Evolutionary conservation across 1,284 basidiomycete genomes (phyloP).

Genomic region (Coniophora puteana): DNA sequence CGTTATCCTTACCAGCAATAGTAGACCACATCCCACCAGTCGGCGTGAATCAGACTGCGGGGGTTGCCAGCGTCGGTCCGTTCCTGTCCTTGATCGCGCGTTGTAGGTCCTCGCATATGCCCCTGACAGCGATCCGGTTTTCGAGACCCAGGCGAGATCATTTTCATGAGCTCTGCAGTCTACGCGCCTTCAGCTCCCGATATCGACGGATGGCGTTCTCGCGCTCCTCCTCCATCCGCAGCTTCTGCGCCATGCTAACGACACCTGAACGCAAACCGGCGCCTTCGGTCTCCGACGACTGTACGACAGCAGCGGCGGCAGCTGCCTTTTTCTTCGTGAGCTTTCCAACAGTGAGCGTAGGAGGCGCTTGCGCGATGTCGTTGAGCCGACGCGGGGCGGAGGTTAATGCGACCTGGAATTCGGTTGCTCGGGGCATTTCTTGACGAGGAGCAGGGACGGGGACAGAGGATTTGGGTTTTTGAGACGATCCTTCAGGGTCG

Average conservation of each 20-base stretch:
- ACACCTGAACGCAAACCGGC: slow-evolving; percentile 42
- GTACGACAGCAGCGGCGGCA: slow-evolving; percentile 30
- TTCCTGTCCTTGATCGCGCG: no score
- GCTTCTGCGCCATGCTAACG: slow-evolving; percentile 69
- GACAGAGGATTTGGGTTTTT: slow-evolving; percentile 16
- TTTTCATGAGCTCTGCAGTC: slow-evolving; percentile 6
- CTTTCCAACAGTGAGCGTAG: no score
- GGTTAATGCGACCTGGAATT: slow-evolving; percentile 52
- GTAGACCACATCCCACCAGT: no score
- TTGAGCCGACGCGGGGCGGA: slow-evolving; percentile 63
- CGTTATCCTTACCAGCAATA: no score
- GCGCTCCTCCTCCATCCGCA: slow-evolving; percentile 72
- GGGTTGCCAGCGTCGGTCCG: no score
- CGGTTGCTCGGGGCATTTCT: slow-evolving; percentile 36
- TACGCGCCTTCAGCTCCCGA: slow-evolving; percentile 59
- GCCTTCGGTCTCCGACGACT: slow-evolving; percentile 21
- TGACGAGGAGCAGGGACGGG: slow-evolving; percentile 5
- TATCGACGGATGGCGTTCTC: slow-evolving; percentile 65
- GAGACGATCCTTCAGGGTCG: slow-evolving; percentile 5
- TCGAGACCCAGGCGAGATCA: no score
- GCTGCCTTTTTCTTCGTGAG: no score
- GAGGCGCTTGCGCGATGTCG: slow-evolving; percentile 67
- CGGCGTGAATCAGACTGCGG: no score
- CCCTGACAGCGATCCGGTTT: no score
- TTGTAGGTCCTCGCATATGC: no score